Base-by-base conservation (phyloP, 2,329 filamentous ascomycete species). In the Trichocomaceae sp. region DNA sequence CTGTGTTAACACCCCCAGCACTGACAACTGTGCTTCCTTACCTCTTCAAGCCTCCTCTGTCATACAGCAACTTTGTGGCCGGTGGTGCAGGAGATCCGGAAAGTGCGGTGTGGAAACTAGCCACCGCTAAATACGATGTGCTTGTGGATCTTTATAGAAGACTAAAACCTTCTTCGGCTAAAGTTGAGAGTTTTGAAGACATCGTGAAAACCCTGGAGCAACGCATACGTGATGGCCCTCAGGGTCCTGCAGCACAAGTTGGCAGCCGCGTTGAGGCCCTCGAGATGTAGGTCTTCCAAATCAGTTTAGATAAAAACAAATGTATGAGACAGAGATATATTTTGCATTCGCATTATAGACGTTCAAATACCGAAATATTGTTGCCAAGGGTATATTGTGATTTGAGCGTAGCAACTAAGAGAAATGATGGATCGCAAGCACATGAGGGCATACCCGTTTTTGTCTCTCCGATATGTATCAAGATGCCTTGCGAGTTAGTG, bases 1-100 rank as follows among this genome's bases (percentile, higher is more conserved):
- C 80, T 1, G 71, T 82, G 8, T 71, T 83, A 15, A 74, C 77
- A 2, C 79, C 79, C 0, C 77, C 70, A 47, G 79, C 73, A 46
- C 70, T 76, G 55, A 77, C 70, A 51, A 73, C 73, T 2, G 71
- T 83, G 0, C 65, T 84, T 0, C 81, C 81, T 0, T 82, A 79
- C 60, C 69, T 84, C 2, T 75, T 84, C 54, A 79, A 77, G 52
- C 79, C 80, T 2, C 76, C 81, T 1, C 77, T 78, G 29, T 78
- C 77, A 0, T 83, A 81, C 57, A 76, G 77, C 12, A 81, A 81
- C 52, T 73, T 83, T n/a, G 80, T 83, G 0, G 79, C 78, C 13
- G 72, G 74, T 37, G 81, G 81, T 9, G 71, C 76, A 9, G 79
- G 78, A 2, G 81, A 83, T 61, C 69, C 76, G 1, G 79, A 83